Base-by-base conservation (phyloP, 768 basidiomycete species). In the Naganishia vaughanmartiniae region DNA sequence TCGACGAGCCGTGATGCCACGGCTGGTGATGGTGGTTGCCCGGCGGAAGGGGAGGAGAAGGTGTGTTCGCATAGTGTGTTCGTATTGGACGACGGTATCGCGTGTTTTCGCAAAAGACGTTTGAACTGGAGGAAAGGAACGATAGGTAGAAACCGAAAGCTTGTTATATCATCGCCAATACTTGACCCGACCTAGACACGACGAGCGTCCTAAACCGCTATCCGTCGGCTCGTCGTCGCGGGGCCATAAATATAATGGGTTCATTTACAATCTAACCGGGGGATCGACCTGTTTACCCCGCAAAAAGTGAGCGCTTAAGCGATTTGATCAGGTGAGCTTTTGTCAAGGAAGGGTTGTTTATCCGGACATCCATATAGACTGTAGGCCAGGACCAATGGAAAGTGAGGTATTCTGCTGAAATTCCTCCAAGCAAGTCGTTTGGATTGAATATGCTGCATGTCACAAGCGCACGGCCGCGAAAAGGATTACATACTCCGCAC, bases 61-160 rank as follows among this genome's bases (percentile, higher is more conserved):
- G 42, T 42, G 48, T 57, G 56, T 57, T 31, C 56, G 36, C 17
- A 53, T 53, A 28, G 48, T 66, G 24, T 66, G 65, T 39, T n/a
- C n/a, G n/a, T n/a, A n/a, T 24, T 65, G 36, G 63, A 39, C 17
- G 63, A 65, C 45, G 63, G 46, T 26, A 45, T 65, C 19, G 39
- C 7, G 39, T 42, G 9, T 42, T 42, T 42, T 15, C 9, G 39
- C n/a, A n/a, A 12, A 65, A 28, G 63, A 65, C 14, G 5, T 42
- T n/a, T 65, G 36, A 7, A 39, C 42, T 28, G 39, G 46, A 48
- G 63, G 28, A 45, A 15, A 42, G 15, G n/a, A n/a, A n/a, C n/a
- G n/a, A n/a, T n/a, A n/a, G n/a, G n/a, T n/a, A n/a, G n/a, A n/a
- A n/a, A n/a, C n/a, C n/a, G n/a, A n/a, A n/a, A n/a, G n/a, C n/a